Conservation (phyloP, 179 eudicot species). For the Dionaea muscipula region DNA sequence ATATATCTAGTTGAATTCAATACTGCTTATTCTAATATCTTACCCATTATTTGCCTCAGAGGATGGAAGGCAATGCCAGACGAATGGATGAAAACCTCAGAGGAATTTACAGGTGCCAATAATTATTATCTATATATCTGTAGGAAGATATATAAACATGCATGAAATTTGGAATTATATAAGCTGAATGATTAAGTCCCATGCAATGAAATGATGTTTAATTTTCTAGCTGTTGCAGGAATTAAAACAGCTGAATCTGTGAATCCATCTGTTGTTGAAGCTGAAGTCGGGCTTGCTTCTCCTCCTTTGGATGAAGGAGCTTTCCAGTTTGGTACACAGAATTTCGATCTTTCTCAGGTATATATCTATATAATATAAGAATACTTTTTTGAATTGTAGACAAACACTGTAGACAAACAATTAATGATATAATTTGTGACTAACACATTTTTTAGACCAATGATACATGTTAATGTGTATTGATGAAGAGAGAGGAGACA, state of each 20-base stretch:
- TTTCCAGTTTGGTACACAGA: slow-evolving; percentile 39
- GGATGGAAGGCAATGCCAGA: slow-evolving; percentile 72
- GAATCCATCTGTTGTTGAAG: slow-evolving; percentile 57
- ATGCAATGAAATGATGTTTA: too few relatives aligned
- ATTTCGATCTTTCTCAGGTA: slow-evolving; percentile 67
- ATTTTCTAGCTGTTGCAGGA: slow-evolving; percentile 22
- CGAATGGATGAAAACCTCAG: slow-evolving; percentile 59
- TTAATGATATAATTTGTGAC: too few relatives aligned
- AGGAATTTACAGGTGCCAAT: slow-evolving; percentile 34
- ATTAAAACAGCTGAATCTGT: slow-evolving; percentile 67
- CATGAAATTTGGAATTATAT: background rate
- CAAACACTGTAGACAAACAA: too few relatives aligned
- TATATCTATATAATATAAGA: too few relatives aligned
- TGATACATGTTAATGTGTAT: too few relatives aligned
- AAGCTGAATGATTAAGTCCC: background rate
- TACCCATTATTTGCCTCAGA: slow-evolving; percentile 27
- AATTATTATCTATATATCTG: background rate
- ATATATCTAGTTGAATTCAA: too few relatives aligned
- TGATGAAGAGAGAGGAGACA: too few relatives aligned
- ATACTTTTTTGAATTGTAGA: too few relatives aligned
- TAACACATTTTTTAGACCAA: too few relatives aligned
- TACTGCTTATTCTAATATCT: slow-evolving; percentile 8
- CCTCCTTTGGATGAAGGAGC: slow-evolving; percentile 77
- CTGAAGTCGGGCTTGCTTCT: slow-evolving; percentile 80
- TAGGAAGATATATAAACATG: background rate